phyloP scores from a whole-genome alignment of 176 grass and related monocot species.

The Areca catechu region DNA sequence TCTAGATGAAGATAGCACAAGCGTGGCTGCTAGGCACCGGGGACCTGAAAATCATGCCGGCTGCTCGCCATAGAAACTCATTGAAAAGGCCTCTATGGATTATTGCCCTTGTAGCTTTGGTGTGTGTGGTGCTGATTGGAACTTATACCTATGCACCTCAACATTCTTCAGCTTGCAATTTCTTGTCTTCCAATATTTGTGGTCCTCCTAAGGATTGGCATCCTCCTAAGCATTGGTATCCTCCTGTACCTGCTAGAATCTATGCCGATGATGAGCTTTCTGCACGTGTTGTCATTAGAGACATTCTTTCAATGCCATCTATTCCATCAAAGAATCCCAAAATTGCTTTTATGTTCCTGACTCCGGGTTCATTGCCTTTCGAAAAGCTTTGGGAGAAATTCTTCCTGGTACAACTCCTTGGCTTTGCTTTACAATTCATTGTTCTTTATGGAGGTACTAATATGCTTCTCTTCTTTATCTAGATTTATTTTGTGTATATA shows the following conservation, averaged over 20 bases:
- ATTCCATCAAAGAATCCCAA: conserved; percentile 77
- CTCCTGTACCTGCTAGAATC: conserved; percentile 57
- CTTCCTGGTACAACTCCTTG: conserved; percentile 57
- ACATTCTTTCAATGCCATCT: conserved; percentile 49
- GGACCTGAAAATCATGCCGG: conserved; percentile 32
- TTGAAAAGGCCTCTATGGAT: conserved; percentile 75
- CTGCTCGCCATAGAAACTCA: conserved; percentile 45
- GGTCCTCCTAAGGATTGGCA: too few relatives aligned
- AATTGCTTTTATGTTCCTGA: conserved; percentile 98
- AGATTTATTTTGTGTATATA: too few relatives aligned
- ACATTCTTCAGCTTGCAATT: conserved; percentile 53
- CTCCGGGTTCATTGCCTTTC: conserved; percentile 85
- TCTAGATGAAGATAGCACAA: conserved; percentile 42
- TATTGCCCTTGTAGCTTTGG: conserved; percentile 50
- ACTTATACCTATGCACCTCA: conserved; percentile 61
- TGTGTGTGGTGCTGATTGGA: conserved; percentile 41
- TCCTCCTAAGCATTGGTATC: conserved; percentile 29
- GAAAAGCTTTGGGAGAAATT: conserved; percentile 98
- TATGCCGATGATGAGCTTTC: conserved; percentile 85
- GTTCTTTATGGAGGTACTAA: too few relatives aligned
- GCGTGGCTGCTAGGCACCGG: conserved; percentile 11
- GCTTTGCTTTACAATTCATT: too few relatives aligned
- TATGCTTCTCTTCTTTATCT: too few relatives aligned
- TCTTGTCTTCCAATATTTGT: too few relatives aligned
- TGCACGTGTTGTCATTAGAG: conserved; percentile 53